These are phyloP conservation scores for Xylariales sp. DNA, from an alignment of 2,329 filamentous ascomycete species.

Conservation along the genomic window DNA sequence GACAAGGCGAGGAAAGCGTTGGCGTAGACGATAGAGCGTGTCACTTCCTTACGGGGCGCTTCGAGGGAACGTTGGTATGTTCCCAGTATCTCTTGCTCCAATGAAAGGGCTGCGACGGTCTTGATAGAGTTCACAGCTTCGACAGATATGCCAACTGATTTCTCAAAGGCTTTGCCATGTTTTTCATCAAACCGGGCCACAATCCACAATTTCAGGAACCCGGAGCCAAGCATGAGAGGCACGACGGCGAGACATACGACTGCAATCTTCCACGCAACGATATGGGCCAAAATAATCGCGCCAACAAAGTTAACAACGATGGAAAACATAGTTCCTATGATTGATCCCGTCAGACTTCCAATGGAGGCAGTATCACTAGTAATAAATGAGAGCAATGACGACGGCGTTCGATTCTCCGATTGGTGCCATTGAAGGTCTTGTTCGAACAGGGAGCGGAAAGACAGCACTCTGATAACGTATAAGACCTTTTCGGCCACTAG, in stretches of 20 bases:
- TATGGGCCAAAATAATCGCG: conserved; percentile 75
- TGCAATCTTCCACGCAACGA: conserved; percentile 81
- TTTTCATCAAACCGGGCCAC: conserved; percentile 71
- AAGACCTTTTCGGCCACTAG: conserved; percentile 72
- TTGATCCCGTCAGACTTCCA: conserved; percentile 75
- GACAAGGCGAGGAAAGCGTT: conserved; percentile 72
- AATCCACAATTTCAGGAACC: conserved; percentile 74
- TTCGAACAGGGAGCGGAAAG: conserved; percentile 72
- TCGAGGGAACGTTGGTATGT: conserved; percentile 65
- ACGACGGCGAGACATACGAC: conserved; percentile 76
- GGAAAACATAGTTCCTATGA: conserved; percentile 76
- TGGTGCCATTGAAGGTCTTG: conserved; percentile 80
- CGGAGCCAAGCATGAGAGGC: conserved; percentile 74
- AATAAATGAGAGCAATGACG: conserved; percentile 72
- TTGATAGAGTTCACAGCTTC: conserved; percentile 75
- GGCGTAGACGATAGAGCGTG: conserved; percentile 60
- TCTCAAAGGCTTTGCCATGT: conserved; percentile 72
- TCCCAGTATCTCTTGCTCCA: conserved; percentile 63
- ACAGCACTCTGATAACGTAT: conserved; percentile 71
- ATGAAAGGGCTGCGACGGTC: conserved; percentile 68
- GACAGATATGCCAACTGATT: conserved; percentile 72
- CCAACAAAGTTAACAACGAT: conserved; percentile 75
- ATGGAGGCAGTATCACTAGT: conserved; percentile 76
- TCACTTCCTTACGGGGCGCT: conserved; percentile 65
- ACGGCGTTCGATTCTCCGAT: conserved; percentile 70